Base-by-base conservation (phyloP, 176 grass and related monocot species). In the Bolboschoenus planiculmis region DNA sequence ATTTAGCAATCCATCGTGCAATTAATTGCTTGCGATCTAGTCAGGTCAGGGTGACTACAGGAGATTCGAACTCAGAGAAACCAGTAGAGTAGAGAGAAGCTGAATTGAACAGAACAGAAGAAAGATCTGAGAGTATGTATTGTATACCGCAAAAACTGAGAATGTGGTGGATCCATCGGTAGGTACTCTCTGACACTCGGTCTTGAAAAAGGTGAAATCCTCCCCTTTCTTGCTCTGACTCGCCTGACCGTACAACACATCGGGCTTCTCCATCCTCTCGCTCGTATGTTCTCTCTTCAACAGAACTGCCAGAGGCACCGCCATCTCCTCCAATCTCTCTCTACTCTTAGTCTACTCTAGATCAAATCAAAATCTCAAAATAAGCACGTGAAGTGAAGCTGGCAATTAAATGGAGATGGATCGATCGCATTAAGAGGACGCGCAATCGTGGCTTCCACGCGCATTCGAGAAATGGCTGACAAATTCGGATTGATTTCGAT, bases 131-230 rank as follows among this genome's bases (percentile, higher is more conserved):
- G n/a, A n/a, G n/a, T n/a, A n/a, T 37, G 16, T 2, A 83, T 67
- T 30, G 30, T 55, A 61, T 94, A 99, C 96, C 84, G 91, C 91
- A 84, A 99, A 99, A 81, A 99, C 97, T 9, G 97, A 90, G 85
- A 99, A 99, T 83, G 97, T 87, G 50, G 97, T 88, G 74, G 86
- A 89, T 0, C 89, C 89, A 77, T 96, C 89, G 89, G 91, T 89
- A 36, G 88, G 63, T 21, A 96, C 85, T 61, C 97, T 90, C 35
- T 91, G 74, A 40, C 84, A 90, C 40, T 89, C 77, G 48, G 83
- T 68, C 63, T 88, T 87, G 50, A 99, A 85, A 48, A 99, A 60
- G 48, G 97, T 96, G 86, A 96, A 86, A 84, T 99, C 93, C 87
- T 99, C 97, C 60, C 96, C 93, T 82, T 99, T 99, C 88, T 92